A percentile compares a stretch with the other conserved stretches of the same genome.
Evolutionary conservation across 2,329 filamentous ascomycete genomes (phyloP).

Genomic region (Fonsecaea pugnacius): DNA sequence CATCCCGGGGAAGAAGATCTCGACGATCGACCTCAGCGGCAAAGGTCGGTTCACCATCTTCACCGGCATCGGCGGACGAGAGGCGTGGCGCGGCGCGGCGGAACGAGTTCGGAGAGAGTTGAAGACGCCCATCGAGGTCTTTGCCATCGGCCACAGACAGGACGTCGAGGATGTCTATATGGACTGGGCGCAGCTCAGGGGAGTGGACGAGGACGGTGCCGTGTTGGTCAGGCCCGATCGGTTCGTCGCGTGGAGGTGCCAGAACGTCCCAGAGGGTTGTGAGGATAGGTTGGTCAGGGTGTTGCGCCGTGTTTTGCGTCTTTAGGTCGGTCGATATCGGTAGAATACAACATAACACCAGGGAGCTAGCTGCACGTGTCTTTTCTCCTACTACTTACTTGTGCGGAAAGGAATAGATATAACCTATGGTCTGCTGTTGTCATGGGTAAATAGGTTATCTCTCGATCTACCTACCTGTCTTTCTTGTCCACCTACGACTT

Average conservation of each 20-base stretch:
- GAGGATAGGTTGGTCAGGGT: not conserved
- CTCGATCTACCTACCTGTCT: no score
- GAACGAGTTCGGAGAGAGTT: constrained; percentile 44
- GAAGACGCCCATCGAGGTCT: constrained; percentile 53
- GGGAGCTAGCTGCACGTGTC: no score
- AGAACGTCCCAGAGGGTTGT: not conserved
- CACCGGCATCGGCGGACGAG: constrained; percentile 59
- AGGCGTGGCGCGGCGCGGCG: constrained; percentile 58
- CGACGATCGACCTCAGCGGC: constrained; percentile 64
- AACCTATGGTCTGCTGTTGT: no score
- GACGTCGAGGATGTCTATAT: constrained; percentile 67
- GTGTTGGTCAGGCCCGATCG: constrained; percentile 64
- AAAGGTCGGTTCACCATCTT: constrained; percentile 57
- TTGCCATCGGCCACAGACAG: constrained; percentile 60
- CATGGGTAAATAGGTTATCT: no score
- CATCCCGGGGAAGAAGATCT: constrained; percentile 50
- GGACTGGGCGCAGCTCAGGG: constrained; percentile 60
- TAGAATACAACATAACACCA: no score
- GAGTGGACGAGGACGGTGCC: constrained; percentile 61
- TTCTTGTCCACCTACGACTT: no score
- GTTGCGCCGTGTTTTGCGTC: not conserved
- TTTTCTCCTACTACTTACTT: no score
- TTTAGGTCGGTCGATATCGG: not conserved
- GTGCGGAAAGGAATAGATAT: no score
- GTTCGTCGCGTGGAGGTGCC: constrained; percentile 60